Evolutionary conservation across 805 yeast genomes (phyloP).

Genomic region (Wickerhamomyces chaumierensis): DNA sequence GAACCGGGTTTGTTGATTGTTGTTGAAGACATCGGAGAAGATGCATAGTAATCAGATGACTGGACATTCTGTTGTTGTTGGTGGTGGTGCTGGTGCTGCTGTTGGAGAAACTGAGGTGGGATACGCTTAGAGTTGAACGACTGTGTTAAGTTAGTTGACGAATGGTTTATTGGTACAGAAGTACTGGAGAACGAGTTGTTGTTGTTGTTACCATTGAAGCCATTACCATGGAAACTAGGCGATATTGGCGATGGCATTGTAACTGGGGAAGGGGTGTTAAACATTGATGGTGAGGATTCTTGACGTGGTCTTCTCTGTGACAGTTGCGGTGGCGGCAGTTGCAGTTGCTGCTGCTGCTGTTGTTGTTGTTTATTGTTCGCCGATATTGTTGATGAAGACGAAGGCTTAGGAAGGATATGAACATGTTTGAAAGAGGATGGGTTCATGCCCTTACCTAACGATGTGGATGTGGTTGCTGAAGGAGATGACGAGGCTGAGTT

Average conservation of each 20-base stretch:
- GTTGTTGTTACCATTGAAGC: too few relatives aligned
- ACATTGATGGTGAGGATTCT: conserved; percentile 11
- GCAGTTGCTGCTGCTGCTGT: conserved; percentile 1
- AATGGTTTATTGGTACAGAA: conserved; percentile 13
- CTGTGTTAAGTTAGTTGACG: conserved; percentile 16
- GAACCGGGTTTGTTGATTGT: conserved; percentile 2
- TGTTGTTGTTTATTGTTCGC: conserved; percentile 1
- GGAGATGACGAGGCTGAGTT: conserved; percentile 4
- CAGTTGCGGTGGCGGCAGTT: conserved; percentile 4
- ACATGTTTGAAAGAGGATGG: conserved; percentile 10
- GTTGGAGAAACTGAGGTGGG: conserved; percentile 14
- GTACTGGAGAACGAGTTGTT: conserved; percentile 4
- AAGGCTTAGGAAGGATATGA: conserved; percentile 19
- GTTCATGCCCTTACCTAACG: background rate
- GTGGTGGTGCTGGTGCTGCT: conserved; percentile 1
- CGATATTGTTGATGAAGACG: conserved; percentile 4
- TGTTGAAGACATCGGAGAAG: background rate
- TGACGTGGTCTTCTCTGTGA: conserved; percentile 7
- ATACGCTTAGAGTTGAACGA: conserved; percentile 19
- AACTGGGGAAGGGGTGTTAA: conserved; percentile 16
- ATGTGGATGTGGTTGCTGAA: background rate
- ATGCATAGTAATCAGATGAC: background rate
- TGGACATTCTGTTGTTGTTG: background rate
- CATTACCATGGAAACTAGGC: conserved; percentile 7
- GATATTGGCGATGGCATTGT: conserved; percentile 19